Evolutionary conservation across 768 basidiomycete species (phyloP).

Genomic region (Agaricus blazei): DNA sequence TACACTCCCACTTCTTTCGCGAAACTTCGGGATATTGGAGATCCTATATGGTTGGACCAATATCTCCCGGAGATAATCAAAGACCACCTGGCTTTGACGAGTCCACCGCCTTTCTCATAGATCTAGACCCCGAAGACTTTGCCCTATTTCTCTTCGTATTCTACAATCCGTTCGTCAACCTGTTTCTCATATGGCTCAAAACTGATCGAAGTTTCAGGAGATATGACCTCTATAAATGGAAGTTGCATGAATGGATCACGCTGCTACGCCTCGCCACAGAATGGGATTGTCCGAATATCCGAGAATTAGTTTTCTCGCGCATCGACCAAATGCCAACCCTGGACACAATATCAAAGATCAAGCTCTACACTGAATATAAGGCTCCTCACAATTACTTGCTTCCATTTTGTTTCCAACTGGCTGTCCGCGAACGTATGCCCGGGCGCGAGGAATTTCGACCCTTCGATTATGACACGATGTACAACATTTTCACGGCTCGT

Average conservation of each 20-base stretch:
- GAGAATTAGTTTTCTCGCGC: conserved; percentile 17
- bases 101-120: conserved; percentile 31
- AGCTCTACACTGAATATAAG: not conserved
- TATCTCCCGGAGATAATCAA: conserved; percentile 21
- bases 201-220: not conserved
- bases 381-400: not conserved
- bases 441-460: conserved; percentile 3
- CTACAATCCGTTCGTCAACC: conserved; percentile 43
- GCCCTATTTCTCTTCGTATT: conserved; percentile 47
- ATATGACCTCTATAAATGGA: not conserved
- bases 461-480: not conserved
- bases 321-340: not conserved
- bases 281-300: not conserved
- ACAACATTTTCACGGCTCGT: conserved; percentile 4
- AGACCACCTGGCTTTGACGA: conserved; percentile 32
- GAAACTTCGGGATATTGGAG: conserved; percentile 45
- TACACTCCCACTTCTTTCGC: conserved; percentile 60
- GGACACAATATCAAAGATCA: not conserved
- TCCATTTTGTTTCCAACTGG: conserved; percentile 3
- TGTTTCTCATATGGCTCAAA: too few species aligned
- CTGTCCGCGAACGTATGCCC: conserved; percentile 2
- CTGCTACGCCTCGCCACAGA: not conserved
- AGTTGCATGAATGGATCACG: not conserved
- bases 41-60: conserved; percentile 23
- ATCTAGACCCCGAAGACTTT: conserved; percentile 34